These are phyloP conservation scores for Herpetospermum pedunculosum DNA, from an alignment of 306 rosid genomes.

Conservation along the genomic window DNA sequence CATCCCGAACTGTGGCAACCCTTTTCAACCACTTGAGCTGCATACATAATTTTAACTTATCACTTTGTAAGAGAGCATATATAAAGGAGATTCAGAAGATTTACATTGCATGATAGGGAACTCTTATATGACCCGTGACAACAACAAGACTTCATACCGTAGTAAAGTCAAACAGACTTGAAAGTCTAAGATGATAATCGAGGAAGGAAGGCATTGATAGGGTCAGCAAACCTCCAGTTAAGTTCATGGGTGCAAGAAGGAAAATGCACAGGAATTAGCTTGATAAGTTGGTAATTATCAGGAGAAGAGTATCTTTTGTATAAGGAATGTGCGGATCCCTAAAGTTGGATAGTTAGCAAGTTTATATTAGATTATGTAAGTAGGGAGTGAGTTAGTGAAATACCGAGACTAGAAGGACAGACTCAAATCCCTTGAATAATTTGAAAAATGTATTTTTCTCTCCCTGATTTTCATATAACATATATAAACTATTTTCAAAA, in stretches of 20 bases:
- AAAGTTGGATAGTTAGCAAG: neutral
- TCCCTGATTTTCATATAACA: neutral
- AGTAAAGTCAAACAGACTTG: neutral
- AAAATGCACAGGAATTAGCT: neutral
- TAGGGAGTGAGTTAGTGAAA: neutral
- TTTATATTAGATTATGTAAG: neutral
- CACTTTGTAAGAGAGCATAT: neutral
- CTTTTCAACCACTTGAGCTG: constrained; percentile 49
- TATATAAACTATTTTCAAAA: neutral
- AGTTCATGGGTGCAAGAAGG: neutral
- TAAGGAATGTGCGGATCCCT: neutral
- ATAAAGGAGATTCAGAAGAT: neutral
- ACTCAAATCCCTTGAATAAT: neutral
- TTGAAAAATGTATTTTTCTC: neutral
- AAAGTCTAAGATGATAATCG: neutral
- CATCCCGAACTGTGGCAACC: constrained; percentile 37
- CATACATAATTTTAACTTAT: constrained; percentile 6
- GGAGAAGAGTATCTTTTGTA: neutral
- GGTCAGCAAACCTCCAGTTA: neutral
- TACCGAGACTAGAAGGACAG: neutral
- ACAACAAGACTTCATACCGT: neutral
- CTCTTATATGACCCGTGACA: neutral
- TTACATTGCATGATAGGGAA: neutral
- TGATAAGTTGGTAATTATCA: neutral
- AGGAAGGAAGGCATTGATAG: neutral